phyloP scores from a whole-genome alignment of 2,329 filamentous ascomycete species.

The Pseudogymnoascus sp. region DNA sequence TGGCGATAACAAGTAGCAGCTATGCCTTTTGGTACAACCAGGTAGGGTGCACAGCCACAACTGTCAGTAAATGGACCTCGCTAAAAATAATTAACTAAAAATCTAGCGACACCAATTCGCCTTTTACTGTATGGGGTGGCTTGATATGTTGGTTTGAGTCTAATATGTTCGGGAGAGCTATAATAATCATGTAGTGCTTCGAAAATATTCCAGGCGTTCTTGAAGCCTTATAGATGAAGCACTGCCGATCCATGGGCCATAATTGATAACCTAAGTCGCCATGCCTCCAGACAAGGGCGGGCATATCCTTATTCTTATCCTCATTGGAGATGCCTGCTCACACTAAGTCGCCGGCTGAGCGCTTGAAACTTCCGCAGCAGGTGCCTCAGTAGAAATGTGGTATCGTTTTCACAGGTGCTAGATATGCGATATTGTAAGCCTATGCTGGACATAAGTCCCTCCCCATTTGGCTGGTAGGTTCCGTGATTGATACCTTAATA shows the following conservation, averaged over 20 bases:
- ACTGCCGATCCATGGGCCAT: not conserved
- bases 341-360: not conserved
- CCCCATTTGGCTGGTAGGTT: not conserved
- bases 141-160: not conserved
- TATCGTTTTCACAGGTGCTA: not conserved
- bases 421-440: not conserved
- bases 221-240: not conserved
- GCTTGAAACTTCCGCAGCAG: not conserved
- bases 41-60: too few relatives aligned
- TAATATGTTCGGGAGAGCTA: not conserved
- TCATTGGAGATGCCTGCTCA: not conserved
- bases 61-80: too few relatives aligned
- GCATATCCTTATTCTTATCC: not conserved
- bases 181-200: not conserved
- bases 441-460: not conserved
- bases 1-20: too few relatives aligned
- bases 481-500: not conserved
- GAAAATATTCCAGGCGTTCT: not conserved
- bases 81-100: too few relatives aligned
- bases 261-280: not conserved
- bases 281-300: not conserved
- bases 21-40: too few relatives aligned
- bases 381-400: not conserved
- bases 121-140: not conserved
- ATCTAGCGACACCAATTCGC: too few relatives aligned